Percentiles rank a stretch among this genome's conserved stretches.
Evolutionary conservation across 306 rosid genomes (phyloP).

Genomic region (Quercus ilex): DNA sequence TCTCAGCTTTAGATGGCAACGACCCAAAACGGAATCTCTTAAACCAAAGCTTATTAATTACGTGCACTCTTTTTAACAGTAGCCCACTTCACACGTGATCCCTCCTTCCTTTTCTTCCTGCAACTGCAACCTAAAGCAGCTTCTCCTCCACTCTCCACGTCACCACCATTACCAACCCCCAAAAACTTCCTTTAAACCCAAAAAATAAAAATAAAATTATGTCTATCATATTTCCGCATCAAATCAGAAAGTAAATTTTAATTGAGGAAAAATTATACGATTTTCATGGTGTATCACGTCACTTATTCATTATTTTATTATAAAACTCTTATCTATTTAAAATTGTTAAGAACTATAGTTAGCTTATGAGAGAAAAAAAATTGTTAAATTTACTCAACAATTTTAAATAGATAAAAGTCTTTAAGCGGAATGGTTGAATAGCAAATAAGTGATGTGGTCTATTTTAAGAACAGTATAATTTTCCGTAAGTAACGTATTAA

Average conservation of each 20-base stretch:
- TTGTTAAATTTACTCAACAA: too few species aligned
- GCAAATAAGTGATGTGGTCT: fast-evolving
- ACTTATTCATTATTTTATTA: too few species aligned
- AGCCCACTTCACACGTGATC: constrained; percentile 1
- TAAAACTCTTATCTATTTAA: too few species aligned
- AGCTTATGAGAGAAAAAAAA: too few species aligned
- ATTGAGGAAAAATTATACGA: too few species aligned
- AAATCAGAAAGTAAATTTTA: too few species aligned
- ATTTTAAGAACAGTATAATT: fast-evolving
- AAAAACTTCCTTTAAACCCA: not conserved
- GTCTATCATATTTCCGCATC: too few species aligned
- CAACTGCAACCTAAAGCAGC: not conserved
- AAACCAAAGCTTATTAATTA: too few species aligned
- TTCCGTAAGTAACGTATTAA: fast-evolving
- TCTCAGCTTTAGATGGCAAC: too few species aligned
- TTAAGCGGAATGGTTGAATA: fast-evolving
- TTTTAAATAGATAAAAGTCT: fast-evolving
- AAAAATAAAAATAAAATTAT: too few species aligned
- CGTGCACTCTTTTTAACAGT: not conserved
- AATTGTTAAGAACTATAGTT: fast-evolving
- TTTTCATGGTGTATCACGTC: fast-evolving
- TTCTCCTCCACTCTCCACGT: not conserved
- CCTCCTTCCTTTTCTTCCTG: not conserved
- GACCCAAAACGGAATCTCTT: too few species aligned
- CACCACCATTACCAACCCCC: not conserved